These are phyloP conservation scores for Circinella minor DNA, from an alignment of 371 early-diverging fungal genomes.

Conservation along the genomic window DNA sequence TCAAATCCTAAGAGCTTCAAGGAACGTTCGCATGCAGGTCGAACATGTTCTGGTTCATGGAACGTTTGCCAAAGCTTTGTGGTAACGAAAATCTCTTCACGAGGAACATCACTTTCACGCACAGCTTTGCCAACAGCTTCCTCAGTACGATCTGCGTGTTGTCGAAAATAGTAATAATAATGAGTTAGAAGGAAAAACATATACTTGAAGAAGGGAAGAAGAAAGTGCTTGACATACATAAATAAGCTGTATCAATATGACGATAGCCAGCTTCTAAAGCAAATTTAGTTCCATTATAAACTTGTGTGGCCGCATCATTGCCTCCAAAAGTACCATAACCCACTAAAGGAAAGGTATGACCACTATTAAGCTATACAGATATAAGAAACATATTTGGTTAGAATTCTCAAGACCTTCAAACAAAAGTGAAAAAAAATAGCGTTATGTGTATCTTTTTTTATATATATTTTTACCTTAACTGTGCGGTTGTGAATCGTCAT, in stretches of 20 bases:
- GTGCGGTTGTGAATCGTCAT: too few species aligned
- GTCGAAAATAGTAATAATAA: not conserved
- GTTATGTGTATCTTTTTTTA: too few species aligned
- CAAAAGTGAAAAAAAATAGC: too few species aligned
- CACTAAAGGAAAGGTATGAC: conserved; percentile 41
- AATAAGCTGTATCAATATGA: conserved; percentile 52
- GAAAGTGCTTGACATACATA: conserved; percentile 31
- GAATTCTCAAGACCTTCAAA: too few species aligned
- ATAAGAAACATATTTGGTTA: too few species aligned
- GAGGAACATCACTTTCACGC: conserved; percentile 47
- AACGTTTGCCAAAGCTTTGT: conserved; percentile 90
- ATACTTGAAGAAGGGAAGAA: not conserved
- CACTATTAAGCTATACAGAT: conserved; percentile 29
- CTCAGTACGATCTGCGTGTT: conserved; percentile 58
- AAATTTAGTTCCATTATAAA: conserved; percentile 42
- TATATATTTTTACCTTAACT: too few species aligned
- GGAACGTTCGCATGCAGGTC: conserved; percentile 58
- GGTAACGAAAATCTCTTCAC: conserved; percentile 57
- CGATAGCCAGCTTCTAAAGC: conserved; percentile 46
- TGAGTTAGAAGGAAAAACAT: not conserved
- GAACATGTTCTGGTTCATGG: conserved; percentile 58
- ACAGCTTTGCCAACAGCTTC: conserved; percentile 76
- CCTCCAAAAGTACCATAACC: conserved; percentile 55
- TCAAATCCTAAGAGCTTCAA: conserved; percentile 75
- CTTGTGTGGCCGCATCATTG: conserved; percentile 34